These are phyloP conservation scores for Piromyces finnis DNA, from an alignment of 192 early-diverging fungal species.

Conservation along the genomic window DNA sequence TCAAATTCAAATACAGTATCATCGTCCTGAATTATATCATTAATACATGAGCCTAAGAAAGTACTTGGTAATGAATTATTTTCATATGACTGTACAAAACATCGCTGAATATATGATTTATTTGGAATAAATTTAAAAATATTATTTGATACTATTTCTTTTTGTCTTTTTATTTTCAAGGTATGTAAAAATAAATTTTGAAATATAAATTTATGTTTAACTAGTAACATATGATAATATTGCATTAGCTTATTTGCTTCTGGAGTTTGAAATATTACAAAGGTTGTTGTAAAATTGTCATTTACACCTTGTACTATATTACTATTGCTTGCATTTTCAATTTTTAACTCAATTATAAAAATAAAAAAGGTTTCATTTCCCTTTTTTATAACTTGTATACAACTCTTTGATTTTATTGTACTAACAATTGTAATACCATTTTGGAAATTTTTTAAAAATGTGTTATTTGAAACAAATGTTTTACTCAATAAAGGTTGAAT, in stretches of 20 bases:
- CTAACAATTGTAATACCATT: too few species aligned
- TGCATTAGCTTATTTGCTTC: neutral
- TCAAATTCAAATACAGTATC: too few species aligned
- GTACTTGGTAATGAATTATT: too few species aligned
- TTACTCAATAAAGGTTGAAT: too few species aligned
- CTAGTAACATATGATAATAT: neutral
- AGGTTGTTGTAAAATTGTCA: neutral
- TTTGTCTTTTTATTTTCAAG: neutral
- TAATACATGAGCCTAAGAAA: too few species aligned
- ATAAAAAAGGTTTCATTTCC: neutral
- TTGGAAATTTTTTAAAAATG: too few species aligned
- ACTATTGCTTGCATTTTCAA: neutral
- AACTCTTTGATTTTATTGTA: too few species aligned
- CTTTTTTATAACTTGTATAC: too few species aligned
- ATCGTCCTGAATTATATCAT: too few species aligned
- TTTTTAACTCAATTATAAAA: neutral
- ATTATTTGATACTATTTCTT: neutral
- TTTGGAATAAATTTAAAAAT: neutral
- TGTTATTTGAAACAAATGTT: too few species aligned
- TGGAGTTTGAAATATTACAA: neutral
- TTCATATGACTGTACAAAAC: neutral
- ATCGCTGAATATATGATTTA: neutral
- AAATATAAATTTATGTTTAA: neutral
- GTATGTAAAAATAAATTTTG: neutral
- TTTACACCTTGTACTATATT: neutral